These are phyloP conservation scores for Persicaria tinctoria DNA, from an alignment of 148 eudicot genomes.

Conservation along the genomic window DNA sequence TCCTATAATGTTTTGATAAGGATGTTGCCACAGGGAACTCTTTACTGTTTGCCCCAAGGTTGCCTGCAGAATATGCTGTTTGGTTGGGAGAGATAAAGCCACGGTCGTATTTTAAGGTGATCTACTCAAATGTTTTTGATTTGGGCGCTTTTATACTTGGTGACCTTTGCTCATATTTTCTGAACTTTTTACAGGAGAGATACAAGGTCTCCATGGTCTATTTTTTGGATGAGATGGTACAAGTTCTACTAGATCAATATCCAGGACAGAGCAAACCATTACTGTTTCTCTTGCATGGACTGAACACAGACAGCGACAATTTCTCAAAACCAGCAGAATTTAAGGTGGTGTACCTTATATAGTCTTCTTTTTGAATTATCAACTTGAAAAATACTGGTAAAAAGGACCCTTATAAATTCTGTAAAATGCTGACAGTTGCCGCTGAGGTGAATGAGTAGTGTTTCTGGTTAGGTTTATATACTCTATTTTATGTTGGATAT, in stretches of 20 bases:
- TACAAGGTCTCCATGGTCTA: slow-evolving; percentile 55
- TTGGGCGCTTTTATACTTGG: not conserved
- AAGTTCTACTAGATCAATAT: slow-evolving; percentile 39
- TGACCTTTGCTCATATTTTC: slow-evolving; percentile 18
- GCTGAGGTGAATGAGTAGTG: not conserved
- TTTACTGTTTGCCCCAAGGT: slow-evolving; percentile 72
- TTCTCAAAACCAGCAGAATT: slow-evolving; percentile 85
- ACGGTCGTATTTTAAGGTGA: slow-evolving; percentile 57
- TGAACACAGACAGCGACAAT: slow-evolving; percentile 85
- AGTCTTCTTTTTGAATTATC: not conserved
- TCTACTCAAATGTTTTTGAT: not conserved
- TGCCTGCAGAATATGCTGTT: slow-evolving; percentile 86
- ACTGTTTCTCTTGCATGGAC: slow-evolving; percentile 83
- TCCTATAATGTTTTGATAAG: slow-evolving; percentile 29
- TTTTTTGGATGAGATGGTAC: slow-evolving; percentile 69
- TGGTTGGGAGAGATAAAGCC: slow-evolving; percentile 91
- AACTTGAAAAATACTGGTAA: not conserved
- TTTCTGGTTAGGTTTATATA: not conserved
- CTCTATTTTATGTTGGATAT: not conserved
- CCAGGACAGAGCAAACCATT: slow-evolving; percentile 52
- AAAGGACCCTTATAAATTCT: not conserved
- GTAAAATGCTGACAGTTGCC: not conserved
- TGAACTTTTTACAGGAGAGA: slow-evolving; percentile 50
- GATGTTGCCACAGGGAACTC: slow-evolving; percentile 76
- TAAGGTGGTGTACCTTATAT: slow-evolving; percentile 52